Evolutionary conservation across 768 basidiomycete species (phyloP), one percentile per base, ranked within the genome.

Genomic region (Boletellus ananiceps): DNA sequence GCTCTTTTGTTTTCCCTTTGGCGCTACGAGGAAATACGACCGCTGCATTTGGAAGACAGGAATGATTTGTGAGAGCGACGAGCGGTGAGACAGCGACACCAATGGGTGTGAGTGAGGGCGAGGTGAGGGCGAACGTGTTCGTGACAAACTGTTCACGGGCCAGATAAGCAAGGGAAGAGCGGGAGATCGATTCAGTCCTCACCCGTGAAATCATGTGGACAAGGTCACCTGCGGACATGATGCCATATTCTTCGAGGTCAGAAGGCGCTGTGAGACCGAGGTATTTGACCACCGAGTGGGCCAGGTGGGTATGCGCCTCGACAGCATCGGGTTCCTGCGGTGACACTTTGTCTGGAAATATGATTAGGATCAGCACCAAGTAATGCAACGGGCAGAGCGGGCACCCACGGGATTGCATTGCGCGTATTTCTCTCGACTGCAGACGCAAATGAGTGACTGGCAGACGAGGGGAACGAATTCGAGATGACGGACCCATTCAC

Each of bases 61-160:
- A 88, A 61, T 97, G 93, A 61, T 96, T 96, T 49, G 88, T 78
- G 11, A 96, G 72, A 0, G 93, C 93, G 4, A 85, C 70, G 0
- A 79, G 59, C 0, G 94, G 93, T 0, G 89, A 88, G 13, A 94
- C 77, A n/a, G 86, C 82, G 2, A 84, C 83, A 6, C 95, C 95
- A 32, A 97, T 73, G 0, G 93, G 86, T 2, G 81, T 78, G 14
- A 98, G 72, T 4, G 87, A 77, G 0, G 88, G 82, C 0, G 85
- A 79, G 1, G 92, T 85, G 9, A 96, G 70, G 0, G 93, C 86
- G 61, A 97, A 88, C 0, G 95, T 86, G 64, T 99, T 99, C 7
- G 90, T 88, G 9, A 82, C 80, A 63, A 97, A 93, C 93, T 98
- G 45, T 23, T 6, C 14, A 37, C n/a, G 8, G 25, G 29, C 13